Percentiles rank a stretch among this genome's conserved stretches.
These are phyloP conservation scores for Hirschioporus abietinus DNA, from an alignment of 768 basidiomycete species.

Conservation along the genomic window DNA sequence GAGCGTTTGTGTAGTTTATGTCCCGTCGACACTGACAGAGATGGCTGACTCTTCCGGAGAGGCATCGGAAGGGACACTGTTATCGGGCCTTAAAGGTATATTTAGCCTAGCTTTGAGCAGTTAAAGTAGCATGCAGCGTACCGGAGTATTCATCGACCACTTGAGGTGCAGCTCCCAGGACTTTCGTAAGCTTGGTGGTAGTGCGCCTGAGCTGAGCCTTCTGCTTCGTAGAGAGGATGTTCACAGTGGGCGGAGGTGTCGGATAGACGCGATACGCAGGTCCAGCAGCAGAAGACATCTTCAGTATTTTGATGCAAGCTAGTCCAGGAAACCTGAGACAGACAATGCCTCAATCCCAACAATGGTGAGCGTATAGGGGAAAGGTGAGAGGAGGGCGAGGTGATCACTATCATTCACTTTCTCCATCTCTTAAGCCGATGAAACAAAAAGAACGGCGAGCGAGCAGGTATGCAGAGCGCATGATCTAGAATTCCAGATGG, in stretches of 20 bases:
- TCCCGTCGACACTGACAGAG: neutral
- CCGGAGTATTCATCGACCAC: constrained; percentile 34
- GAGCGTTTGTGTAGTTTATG: constrained; percentile 2
- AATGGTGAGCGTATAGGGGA: neutral
- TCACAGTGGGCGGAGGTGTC: constrained; percentile 52
- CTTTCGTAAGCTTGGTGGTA: constrained; percentile 52
- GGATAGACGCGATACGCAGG: constrained; percentile 28
- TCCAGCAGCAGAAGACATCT: constrained; percentile 3
- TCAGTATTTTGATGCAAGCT: neutral
- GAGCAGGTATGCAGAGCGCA: neutral
- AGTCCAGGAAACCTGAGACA: neutral
- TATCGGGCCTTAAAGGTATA: neutral
- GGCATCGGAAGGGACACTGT: neutral
- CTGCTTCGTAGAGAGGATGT: constrained; percentile 44
- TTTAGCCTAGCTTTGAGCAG: constrained; percentile 13
- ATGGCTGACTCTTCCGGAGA: neutral
- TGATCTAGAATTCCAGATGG: neutral
- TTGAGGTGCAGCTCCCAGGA: constrained; percentile 57
- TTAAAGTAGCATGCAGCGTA: constrained; percentile 2
- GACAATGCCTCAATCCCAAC: neutral
- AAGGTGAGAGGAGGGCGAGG: neutral
- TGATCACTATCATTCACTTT: neutral
- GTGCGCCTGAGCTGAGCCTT: constrained; percentile 52
- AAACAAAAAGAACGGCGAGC: neutral
- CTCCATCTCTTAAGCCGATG: neutral